Percentiles rank a stretch among this genome's conserved stretches.
phyloP scores from a whole-genome alignment of 2,329 filamentous ascomycete species.

The Fusarium devonianum region DNA sequence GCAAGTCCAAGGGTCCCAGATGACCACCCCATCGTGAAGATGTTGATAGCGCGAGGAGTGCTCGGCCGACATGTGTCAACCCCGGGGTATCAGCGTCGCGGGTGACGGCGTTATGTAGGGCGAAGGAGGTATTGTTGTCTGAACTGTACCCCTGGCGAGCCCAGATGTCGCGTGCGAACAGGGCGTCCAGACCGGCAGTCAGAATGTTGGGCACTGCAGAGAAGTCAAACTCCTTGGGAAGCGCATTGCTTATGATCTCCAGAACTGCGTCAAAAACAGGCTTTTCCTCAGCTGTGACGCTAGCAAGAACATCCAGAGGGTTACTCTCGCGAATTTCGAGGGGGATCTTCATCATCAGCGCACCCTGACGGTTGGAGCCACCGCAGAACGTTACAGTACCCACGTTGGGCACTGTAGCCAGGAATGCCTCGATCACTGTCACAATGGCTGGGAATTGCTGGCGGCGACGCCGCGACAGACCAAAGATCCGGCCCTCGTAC shows the following conservation, averaged over 20 bases:
- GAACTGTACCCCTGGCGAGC: slow-evolving; percentile 55
- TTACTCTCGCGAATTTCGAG: slow-evolving; percentile 65
- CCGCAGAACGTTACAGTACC: slow-evolving; percentile 82
- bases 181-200: slow-evolving; percentile 49
- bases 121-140: slow-evolving; percentile 68
- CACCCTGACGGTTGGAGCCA: slow-evolving; percentile 86
- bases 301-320: slow-evolving; percentile 61
- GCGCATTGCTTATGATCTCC: slow-evolving; percentile 48
- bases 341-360: slow-evolving; percentile 75
- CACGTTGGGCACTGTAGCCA: slow-evolving; percentile 73
- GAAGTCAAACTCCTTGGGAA: slow-evolving; percentile 51
- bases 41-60: slow-evolving; percentile 73
- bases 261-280: slow-evolving; percentile 49
- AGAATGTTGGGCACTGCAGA: slow-evolving; percentile 52
- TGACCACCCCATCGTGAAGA: slow-evolving; percentile 78
- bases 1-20: slow-evolving; percentile 56
- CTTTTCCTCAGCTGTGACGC: slow-evolving; percentile 37
- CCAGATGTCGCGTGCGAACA: slow-evolving; percentile 63
- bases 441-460: slow-evolving; percentile 85
- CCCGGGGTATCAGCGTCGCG: slow-evolving; percentile 75
- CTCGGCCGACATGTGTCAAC: slow-evolving; percentile 74
- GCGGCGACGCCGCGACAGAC: slow-evolving; percentile 80
- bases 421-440: slow-evolving; percentile 78
- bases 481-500: slow-evolving; percentile 68
- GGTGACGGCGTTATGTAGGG: slow-evolving; percentile 75